Evolutionary conservation across 306 rosid genomes (phyloP).

Genomic region (apple (Malus domestica)): DNA sequence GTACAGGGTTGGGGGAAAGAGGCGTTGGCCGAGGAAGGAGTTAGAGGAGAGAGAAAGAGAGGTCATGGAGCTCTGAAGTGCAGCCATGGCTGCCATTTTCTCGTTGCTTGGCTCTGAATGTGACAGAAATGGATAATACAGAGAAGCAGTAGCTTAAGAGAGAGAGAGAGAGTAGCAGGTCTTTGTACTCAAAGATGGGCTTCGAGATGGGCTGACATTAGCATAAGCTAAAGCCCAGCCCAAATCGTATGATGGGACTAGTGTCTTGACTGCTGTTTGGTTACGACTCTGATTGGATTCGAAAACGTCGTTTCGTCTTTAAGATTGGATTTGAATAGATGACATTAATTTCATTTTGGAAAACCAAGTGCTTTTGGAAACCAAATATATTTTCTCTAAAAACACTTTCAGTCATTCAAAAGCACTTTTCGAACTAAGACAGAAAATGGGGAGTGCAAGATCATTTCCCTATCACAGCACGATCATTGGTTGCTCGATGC

Average conservation of each 20-base stretch:
- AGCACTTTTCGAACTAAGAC: too few species aligned
- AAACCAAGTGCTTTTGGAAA: neutral
- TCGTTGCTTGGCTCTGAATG: conserved; percentile 14
- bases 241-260: neutral
- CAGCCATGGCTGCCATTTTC: conserved; percentile 85
- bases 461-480: neutral
- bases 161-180: neutral
- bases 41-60: conserved; percentile 68
- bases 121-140: conserved; percentile 29
- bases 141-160: neutral
- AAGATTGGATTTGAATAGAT: too few species aligned
- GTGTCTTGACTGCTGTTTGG: too few species aligned
- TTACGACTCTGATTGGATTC: neutral
- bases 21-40: conserved; percentile 79
- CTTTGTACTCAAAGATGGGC: neutral
- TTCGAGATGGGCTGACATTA: neutral
- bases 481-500: neutral
- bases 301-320: too few species aligned
- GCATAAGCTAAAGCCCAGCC: neutral
- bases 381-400: too few species aligned
- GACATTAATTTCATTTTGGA: too few species aligned
- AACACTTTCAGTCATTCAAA: too few species aligned
- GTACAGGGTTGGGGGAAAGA: conserved; percentile 41
- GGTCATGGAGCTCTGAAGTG: conserved; percentile 71
- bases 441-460: neutral